These are phyloP conservation scores for Sisymbrium altissimum DNA, from an alignment of 345 rosid species.

Conservation along the genomic window DNA sequence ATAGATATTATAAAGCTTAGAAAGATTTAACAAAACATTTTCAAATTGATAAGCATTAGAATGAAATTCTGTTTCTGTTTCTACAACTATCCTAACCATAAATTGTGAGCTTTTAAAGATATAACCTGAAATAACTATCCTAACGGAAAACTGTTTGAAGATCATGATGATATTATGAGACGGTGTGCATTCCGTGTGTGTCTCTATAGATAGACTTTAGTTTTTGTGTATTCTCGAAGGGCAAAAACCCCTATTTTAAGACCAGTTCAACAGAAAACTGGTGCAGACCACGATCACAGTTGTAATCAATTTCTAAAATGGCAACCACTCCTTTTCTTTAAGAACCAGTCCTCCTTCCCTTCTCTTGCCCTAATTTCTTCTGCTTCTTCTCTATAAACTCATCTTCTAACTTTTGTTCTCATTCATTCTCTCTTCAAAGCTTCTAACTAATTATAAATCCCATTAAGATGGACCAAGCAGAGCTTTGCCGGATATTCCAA, in stretches of 20 bases:
- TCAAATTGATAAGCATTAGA: not conserved
- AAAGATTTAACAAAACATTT: not conserved
- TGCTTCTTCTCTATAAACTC: slow-evolving; percentile 22
- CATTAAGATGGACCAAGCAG: slow-evolving; percentile 53
- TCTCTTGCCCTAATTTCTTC: slow-evolving; percentile 9
- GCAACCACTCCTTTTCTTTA: slow-evolving; percentile 33
- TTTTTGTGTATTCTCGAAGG: slow-evolving; percentile 5
- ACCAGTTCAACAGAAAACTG: slow-evolving; percentile 37
- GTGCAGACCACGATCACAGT: slow-evolving; percentile 33
- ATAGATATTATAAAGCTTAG: not conserved
- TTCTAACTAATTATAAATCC: not conserved
- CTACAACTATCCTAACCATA: not conserved
- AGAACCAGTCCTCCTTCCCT: slow-evolving; percentile 22
- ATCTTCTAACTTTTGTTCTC: slow-evolving; percentile 13
- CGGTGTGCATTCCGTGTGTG: slow-evolving; percentile 11
- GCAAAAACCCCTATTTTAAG: slow-evolving; percentile 24
- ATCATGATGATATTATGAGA: not conserved
- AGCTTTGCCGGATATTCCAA: slow-evolving; percentile 75
- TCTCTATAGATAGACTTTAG: slow-evolving; percentile 15
- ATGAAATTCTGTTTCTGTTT: not conserved
- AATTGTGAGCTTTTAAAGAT: not conserved
- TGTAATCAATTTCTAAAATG: slow-evolving; percentile 34
- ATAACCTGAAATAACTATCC: slow-evolving; percentile 13
- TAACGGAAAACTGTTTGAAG: slow-evolving; percentile 16
- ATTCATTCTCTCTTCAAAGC: slow-evolving; percentile 1